Percentiles rank a stretch among this genome's conserved stretches.
phyloP scores from a whole-genome alignment of 495 filamentous ascomycete genomes.

The Penicillium ochrochloron region DNA sequence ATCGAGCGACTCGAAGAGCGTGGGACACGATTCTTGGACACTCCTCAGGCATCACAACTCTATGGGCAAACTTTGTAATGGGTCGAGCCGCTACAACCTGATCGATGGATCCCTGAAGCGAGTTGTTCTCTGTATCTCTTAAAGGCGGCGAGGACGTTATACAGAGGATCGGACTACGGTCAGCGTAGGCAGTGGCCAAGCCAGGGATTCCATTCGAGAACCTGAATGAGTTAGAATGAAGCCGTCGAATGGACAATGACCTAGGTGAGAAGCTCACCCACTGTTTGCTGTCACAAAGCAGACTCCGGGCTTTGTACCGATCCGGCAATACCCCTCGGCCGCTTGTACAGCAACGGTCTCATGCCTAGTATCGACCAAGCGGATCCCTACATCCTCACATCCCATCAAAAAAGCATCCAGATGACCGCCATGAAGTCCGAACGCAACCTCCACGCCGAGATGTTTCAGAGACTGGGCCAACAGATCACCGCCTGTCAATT shows the following conservation, averaged over 20 bases:
- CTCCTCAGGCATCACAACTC: conserved; percentile 33
- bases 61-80: conserved; percentile 37
- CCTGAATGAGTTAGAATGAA: conserved; percentile 12
- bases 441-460: conserved; percentile 34
- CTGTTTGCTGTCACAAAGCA: conserved; percentile 40
- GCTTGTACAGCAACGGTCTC: conserved; percentile 39
- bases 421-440: conserved; percentile 40
- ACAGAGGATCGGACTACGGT: conserved; percentile 33
- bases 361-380: conserved; percentile 37
- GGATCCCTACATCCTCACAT: conserved; percentile 33
- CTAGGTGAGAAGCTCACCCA: conserved; percentile 21
- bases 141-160: conserved; percentile 38
- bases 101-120: conserved; percentile 37
- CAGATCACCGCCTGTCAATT: conserved; percentile 36
- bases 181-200: conserved; percentile 34
- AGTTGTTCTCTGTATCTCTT: conserved; percentile 37
- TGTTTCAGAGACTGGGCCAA: conserved; percentile 36
- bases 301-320: conserved; percentile 32
- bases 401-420: conserved; percentile 39
- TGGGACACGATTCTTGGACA: conserved; percentile 33
- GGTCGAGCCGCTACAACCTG: conserved; percentile 31
- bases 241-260: not conserved
- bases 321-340: conserved; percentile 32
- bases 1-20: conserved; percentile 32
- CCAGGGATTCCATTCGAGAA: conserved; percentile 39